Evolutionary conservation across 768 basidiomycete genomes (phyloP), one percentile per base, ranked within the genome.

Genomic region (Neoboletus brunneissimus): DNA sequence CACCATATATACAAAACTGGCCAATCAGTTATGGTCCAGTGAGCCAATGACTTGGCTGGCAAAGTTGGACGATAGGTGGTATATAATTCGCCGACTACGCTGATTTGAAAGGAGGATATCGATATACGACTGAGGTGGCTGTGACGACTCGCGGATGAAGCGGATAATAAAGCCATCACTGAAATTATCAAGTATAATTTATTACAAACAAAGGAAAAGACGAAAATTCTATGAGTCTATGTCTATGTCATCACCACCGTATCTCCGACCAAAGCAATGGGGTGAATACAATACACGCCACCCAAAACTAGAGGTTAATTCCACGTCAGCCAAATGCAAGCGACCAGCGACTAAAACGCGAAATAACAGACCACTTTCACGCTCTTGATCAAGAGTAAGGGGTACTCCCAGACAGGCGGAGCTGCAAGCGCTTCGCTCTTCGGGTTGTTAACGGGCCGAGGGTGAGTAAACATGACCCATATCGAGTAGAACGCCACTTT

Each of bases 401-500:
- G 95, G 67, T 92, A 94, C 59, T 90, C 79, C 57, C 79, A 72
- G 2, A 87, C 53, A 4, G 78, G 62, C 0, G 89, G 81, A 2
- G 59, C 67, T 5, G 68, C 68, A 47, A 76, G 70, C 10, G 70
- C 75, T 38, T 51, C 44, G 25, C 31, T 45, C 16, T 49, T 47
- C 25, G 49, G 12, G 27, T 55, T 22, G 15, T 29, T 9, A 5
- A 51, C 34, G 11, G 73, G 68, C 13, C 73, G 75, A 44, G 82
- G 79, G 53, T 79, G 84, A 10, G 85, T 87, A 73, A 98, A 94
- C 73, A 97, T 79, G 49, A 89, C 78, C 84, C 87, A 98, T 67
- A 98, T 87, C 2, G 94, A 86, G 74, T 97, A 99, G 61, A 99
- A 82, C 0, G 97, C 97, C 61, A 99, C 97, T 27, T 82, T 76